phyloP scores from a whole-genome alignment of 1,284 basidiomycete species.

The Prillingera fragicola region DNA sequence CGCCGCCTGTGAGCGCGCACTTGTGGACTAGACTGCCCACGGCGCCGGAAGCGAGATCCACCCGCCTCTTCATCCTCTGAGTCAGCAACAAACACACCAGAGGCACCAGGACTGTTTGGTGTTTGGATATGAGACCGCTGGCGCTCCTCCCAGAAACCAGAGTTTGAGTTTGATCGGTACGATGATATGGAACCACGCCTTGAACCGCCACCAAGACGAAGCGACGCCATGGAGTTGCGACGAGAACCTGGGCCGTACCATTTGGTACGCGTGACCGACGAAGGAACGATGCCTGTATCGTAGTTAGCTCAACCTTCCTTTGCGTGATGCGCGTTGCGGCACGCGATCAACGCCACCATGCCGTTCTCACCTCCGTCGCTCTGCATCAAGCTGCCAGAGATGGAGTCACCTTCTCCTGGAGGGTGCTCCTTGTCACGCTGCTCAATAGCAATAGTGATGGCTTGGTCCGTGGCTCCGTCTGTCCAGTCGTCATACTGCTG shows the following conservation, averaged over 20 bases:
- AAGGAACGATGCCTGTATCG: constrained; percentile 34
- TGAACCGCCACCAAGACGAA: too few species aligned
- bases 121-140: too few species aligned
- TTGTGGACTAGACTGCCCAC: constrained; percentile 1
- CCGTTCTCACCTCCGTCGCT: constrained; percentile 15
- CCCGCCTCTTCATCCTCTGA: constrained; percentile 34
- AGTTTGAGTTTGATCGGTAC: too few species aligned
- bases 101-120: constrained; percentile 28
- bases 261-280: constrained; percentile 34
- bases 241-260: constrained; percentile 31
- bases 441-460: constrained; percentile 18
- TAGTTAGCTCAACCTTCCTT: too few species aligned
- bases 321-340: too few species aligned
- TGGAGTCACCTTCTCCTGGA: constrained; percentile 17
- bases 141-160: too few species aligned
- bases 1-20: background rate
- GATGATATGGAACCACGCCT: too few species aligned
- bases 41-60: constrained; percentile 7
- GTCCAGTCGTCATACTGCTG: constrained; percentile 24
- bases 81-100: constrained; percentile 37
- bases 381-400: constrained; percentile 16
- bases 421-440: constrained; percentile 21
- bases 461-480: constrained; percentile 21
- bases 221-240: constrained; percentile 23
- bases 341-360: too few species aligned